Conservation (phyloP, 305 asterid species). For the Withania somnifera region DNA sequence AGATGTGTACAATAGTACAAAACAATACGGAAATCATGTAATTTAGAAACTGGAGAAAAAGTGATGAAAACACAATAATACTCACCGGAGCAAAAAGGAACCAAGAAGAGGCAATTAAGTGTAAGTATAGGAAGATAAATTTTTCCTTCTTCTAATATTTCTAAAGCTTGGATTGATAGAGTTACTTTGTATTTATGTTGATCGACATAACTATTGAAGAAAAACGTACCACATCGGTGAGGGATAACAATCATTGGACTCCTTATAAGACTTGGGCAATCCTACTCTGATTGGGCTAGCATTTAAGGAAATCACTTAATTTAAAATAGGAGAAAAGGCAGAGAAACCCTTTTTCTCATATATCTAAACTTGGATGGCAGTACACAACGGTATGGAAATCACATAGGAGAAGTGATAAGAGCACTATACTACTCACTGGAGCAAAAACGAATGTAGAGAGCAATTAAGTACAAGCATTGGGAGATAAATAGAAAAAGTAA, state of each 20-base stretch:
- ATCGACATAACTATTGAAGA: too few species aligned
- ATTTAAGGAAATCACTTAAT: too few species aligned
- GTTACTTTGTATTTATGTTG: too few species aligned
- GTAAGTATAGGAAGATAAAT: neutral
- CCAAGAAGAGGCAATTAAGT: slow-evolving; percentile 1
- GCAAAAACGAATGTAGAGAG: neutral
- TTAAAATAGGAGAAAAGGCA: neutral
- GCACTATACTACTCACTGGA: neutral
- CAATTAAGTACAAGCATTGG: neutral
- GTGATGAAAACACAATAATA: neutral
- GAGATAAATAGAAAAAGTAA: neutral
- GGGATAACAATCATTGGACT: too few species aligned
- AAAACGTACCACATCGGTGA: neutral
- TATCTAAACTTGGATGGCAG: too few species aligned
- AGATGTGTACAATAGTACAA: neutral
- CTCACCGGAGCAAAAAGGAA: neutral
- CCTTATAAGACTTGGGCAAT: neutral
- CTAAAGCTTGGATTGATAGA: too few species aligned
- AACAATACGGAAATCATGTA: neutral
- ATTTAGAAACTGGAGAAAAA: neutral
- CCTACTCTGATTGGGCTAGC: too few species aligned
- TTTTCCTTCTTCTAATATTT: too few species aligned
- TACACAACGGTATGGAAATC: neutral
- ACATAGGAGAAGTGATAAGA: neutral
- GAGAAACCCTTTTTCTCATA: too few species aligned